Percentiles rank a stretch among this genome's conserved stretches.
phyloP scores from a whole-genome alignment of 257 asterid species.

The Solanum medicagineum region DNA sequence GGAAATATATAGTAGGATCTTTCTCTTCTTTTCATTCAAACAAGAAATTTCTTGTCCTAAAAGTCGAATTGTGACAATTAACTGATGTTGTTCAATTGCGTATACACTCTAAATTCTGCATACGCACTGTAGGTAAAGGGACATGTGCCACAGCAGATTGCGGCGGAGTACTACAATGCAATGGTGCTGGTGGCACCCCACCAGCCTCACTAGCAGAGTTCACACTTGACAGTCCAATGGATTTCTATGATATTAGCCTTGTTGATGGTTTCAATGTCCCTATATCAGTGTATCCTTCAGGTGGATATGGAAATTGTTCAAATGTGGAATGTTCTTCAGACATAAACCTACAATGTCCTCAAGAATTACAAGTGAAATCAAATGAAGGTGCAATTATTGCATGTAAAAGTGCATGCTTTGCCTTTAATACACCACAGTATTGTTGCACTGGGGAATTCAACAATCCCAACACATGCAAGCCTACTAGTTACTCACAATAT shows the following conservation, averaged over 20 bases:
- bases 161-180: conserved; percentile 30
- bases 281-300: conserved; percentile 28
- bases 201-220: conserved; percentile 66
- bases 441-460: conserved; percentile 45
- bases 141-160: conserved; percentile 58
- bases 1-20: no score
- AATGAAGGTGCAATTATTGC: conserved; percentile 22
- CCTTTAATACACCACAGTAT: conserved; percentile 33
- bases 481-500: conserved; percentile 30
- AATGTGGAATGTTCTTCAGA: conserved; percentile 24
- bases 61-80: neutral
- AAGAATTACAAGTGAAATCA: conserved; percentile 16
- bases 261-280: conserved; percentile 48
- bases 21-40: no score
- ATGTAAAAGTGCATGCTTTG: conserved; percentile 54
- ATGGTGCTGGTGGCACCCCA: conserved; percentile 43
- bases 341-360: conserved; percentile 41
- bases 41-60: neutral
- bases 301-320: conserved; percentile 33
- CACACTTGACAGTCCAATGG: conserved; percentile 38
- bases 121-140: conserved; percentile 9
- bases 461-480: conserved; percentile 38
- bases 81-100: neutral
- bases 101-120: neutral
- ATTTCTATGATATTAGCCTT: conserved; percentile 59